A percentile compares a stretch with the other conserved stretches of the same genome.
Evolutionary conservation across 345 rosid species (phyloP).

Genomic region (Brassica cretica): DNA sequence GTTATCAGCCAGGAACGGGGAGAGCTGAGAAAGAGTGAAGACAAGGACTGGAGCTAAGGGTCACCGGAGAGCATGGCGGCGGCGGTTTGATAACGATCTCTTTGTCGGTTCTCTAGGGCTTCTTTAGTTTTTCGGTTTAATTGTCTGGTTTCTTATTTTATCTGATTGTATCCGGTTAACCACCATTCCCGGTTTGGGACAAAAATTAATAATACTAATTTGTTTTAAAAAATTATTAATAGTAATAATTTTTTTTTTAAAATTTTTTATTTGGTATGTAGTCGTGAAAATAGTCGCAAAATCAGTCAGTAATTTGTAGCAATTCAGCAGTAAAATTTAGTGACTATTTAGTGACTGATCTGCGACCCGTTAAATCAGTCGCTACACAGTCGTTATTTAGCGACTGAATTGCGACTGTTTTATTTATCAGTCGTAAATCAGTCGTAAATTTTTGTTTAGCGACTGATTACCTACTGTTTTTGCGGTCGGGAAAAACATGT

Average conservation of each 20-base stretch:
- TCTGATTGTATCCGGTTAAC: background rate
- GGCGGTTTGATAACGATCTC: background rate
- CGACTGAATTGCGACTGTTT: no score
- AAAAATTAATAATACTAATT: background rate
- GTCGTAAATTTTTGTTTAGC: background rate
- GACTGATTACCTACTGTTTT: background rate
- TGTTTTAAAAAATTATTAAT: no score
- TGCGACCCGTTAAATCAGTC: no score
- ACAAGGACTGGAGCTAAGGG: background rate
- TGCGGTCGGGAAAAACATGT: background rate
- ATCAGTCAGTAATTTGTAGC: background rate
- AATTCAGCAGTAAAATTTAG: background rate
- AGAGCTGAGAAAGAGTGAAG: background rate
- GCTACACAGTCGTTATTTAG: no score
- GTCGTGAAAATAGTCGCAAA: background rate
- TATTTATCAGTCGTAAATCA: background rate
- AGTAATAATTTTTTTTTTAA: no score
- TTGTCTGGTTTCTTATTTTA: background rate
- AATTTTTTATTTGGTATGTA: background rate
- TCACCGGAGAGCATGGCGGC: background rate
- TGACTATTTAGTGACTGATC: background rate
- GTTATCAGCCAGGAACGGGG: background rate
- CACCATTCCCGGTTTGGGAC: background rate
- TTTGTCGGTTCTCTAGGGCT: background rate
- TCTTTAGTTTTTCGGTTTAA: background rate